phyloP scores from a whole-genome alignment of 306 rosid species.

The Trifolium dubium region DNA sequence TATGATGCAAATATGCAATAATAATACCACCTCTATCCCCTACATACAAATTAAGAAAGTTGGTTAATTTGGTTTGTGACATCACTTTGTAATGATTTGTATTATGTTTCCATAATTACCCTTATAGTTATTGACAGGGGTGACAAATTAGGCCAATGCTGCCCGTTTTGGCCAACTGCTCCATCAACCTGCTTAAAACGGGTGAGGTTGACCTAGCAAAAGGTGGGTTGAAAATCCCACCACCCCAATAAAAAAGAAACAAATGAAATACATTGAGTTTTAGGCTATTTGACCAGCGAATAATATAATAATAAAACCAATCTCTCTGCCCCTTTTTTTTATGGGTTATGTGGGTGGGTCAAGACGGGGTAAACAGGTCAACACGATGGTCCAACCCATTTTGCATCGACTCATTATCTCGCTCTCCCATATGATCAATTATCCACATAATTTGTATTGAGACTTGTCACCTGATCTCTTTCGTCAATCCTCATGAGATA shows the following conservation, averaged over 20 bases:
- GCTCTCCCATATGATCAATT: not conserved
- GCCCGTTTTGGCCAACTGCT: not conserved
- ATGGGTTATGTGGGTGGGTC: not conserved
- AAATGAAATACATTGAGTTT: not conserved
- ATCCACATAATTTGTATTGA: slow-evolving; percentile 2
- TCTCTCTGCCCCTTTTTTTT: not conserved
- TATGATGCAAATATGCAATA: not conserved
- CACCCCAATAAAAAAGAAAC: not conserved
- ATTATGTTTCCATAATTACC: not conserved
- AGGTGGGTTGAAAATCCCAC: slow-evolving; percentile 2
- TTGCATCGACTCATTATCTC: not conserved
- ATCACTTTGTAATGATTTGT: not conserved
- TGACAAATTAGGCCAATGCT: not conserved
- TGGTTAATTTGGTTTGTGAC: not conserved
- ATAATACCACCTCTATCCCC: not conserved
- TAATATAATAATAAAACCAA: not conserved
- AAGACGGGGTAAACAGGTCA: not conserved
- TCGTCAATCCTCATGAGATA: not conserved
- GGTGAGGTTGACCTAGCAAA: not conserved
- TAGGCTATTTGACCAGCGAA: not conserved
- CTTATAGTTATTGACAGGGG: not conserved
- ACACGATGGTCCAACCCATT: not conserved
- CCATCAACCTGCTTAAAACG: not conserved
- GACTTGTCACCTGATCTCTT: not conserved
- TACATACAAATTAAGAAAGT: not conserved